Conservation (phyloP, 225 moss, liverwort and hornwort genomes). For the Marchantia paleacea region DNA sequence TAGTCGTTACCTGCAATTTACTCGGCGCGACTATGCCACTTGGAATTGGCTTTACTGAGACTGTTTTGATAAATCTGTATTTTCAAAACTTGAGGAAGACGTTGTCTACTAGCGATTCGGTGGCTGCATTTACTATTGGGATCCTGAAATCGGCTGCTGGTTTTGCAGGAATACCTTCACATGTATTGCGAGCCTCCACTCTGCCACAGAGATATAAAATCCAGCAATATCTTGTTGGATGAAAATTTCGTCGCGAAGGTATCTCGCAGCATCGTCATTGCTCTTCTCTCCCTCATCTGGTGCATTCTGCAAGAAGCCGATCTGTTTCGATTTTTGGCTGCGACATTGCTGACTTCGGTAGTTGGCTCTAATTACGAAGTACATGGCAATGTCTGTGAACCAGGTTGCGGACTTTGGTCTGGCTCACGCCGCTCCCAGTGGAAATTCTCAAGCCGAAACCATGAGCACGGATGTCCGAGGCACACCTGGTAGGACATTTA, state of each 20-base stretch:
- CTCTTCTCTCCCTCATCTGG: too few species aligned
- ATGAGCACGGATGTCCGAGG: conserved; percentile 53
- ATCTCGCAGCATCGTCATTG: background rate
- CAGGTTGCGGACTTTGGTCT: conserved; percentile 73
- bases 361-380: background rate
- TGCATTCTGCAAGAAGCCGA: background rate
- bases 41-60: too few species aligned
- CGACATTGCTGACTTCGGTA: background rate
- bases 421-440: conserved; percentile 48
- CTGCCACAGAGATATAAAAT: conserved; percentile 68
- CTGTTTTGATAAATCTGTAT: background rate
- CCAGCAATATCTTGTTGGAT: conserved; percentile 62
- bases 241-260: conserved; percentile 59
- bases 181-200: conserved; percentile 57
- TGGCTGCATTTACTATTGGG: background rate
- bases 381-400: background rate
- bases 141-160: background rate
- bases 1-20: background rate
- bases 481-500: conserved; percentile 44
- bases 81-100: background rate
- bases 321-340: background rate
- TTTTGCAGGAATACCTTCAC: conserved; percentile 68
- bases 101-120: background rate
- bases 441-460: conserved; percentile 38
- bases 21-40: too few species aligned